Percentiles rank a stretch among this genome's conserved stretches.
phyloP scores from a whole-genome alignment of 257 asterid species.

The Nicotiana knightiana region DNA sequence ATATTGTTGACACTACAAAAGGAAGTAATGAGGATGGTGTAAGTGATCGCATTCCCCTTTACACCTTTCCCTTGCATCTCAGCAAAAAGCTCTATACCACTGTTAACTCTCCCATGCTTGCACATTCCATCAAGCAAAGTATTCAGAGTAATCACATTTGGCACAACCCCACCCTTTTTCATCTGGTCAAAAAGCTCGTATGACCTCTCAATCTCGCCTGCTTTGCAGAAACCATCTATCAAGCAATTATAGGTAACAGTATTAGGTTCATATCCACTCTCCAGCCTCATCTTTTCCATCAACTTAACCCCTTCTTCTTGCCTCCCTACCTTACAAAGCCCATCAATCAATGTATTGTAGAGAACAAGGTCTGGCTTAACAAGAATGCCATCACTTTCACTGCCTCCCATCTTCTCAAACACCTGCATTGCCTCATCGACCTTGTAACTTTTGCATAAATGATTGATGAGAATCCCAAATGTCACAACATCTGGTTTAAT shows the following conservation, averaged over 20 bases:
- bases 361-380: constrained; percentile 53
- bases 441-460: constrained; percentile 52
- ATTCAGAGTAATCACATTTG: constrained; percentile 49
- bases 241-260: constrained; percentile 57
- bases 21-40: constrained; percentile 58
- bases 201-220: constrained; percentile 60
- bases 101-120: constrained; percentile 50
- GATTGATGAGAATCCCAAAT: constrained; percentile 61
- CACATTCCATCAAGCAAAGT: constrained; percentile 70
- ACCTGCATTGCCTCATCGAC: constrained; percentile 70
- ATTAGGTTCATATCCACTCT: constrained; percentile 40
- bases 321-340: constrained; percentile 83
- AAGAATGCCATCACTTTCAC: constrained; percentile 32
- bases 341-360: constrained; percentile 70
- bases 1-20: constrained; percentile 66
- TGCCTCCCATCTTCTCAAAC: constrained; percentile 47
- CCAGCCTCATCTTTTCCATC: constrained; percentile 55
- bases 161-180: constrained; percentile 36
- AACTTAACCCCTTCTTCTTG: constrained; percentile 61
- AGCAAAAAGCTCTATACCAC: constrained; percentile 43
- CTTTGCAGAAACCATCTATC: constrained; percentile 81
- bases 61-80: constrained; percentile 54
- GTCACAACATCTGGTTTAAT: constrained; percentile 55
- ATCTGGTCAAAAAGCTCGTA: constrained; percentile 52
- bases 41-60: constrained; percentile 46